These are phyloP conservation scores for Ceratocystis cubensis DNA, from an alignment of 2,329 filamentous ascomycete genomes.

Conservation along the genomic window DNA sequence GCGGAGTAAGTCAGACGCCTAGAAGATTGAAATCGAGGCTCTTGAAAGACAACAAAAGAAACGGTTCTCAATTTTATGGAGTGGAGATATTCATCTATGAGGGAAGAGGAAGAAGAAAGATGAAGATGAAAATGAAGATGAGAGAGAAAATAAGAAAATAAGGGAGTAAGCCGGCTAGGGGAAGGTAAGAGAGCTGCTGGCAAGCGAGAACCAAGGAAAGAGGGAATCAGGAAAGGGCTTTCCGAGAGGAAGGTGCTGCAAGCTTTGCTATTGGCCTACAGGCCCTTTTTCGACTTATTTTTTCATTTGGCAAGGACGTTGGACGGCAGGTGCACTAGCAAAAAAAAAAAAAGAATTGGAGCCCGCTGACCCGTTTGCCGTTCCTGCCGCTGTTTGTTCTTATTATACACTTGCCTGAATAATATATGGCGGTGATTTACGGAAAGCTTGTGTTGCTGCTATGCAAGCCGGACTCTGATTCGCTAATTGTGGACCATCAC, in stretches of 20 bases:
- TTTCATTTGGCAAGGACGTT: neutral
- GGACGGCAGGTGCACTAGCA: constrained; percentile 8
- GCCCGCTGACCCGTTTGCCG: constrained; percentile 10
- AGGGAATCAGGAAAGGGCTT: neutral
- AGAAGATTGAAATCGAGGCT: neutral
- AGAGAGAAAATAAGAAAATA: neutral
- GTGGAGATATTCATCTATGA: constrained; percentile 5
- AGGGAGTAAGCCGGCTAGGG: neutral
- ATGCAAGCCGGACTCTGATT: too few relatives aligned
- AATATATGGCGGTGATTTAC: constrained; percentile 1
- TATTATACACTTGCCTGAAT: too few relatives aligned
- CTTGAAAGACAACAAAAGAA: constrained; percentile 8
- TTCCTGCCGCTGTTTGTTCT: neutral
- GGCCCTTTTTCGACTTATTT: neutral
- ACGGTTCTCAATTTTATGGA: constrained; percentile 4
- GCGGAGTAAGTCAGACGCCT: constrained; percentile 19
- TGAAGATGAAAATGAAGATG: neutral
- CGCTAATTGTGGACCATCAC: neutral
- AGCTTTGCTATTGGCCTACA: neutral
- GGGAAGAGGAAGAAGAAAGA: neutral
- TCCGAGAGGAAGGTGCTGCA: neutral
- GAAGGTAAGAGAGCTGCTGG: neutral
- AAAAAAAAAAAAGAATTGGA: neutral
- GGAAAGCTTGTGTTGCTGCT: neutral
- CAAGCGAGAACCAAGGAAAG: neutral